These are phyloP conservation scores for Starmerella scarabaei DNA, from an alignment of 805 yeast species.

Conservation along the genomic window DNA sequence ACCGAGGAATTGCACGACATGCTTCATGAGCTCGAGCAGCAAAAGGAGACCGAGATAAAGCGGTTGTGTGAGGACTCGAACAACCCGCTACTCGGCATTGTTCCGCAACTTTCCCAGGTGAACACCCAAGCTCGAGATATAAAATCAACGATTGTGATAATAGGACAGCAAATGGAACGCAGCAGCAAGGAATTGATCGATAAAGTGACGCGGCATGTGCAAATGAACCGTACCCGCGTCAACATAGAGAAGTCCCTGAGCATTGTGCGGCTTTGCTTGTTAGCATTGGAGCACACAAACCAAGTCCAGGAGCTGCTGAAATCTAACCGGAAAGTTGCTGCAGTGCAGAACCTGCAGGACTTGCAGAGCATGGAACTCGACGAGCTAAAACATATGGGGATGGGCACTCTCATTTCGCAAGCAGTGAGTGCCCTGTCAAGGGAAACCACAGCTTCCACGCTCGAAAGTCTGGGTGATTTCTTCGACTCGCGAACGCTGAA, in stretches of 20 bases:
- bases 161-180: conserved; percentile 45
- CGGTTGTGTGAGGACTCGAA: conserved; percentile 50
- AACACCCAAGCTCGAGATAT: conserved; percentile 45
- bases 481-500: conserved; percentile 31
- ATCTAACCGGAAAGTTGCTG: conserved; percentile 66
- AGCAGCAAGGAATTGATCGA: conserved; percentile 56
- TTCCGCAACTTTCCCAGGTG: conserved; percentile 50
- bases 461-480: conserved; percentile 48
- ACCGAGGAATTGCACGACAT: conserved; percentile 44
- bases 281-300: conserved; percentile 74
- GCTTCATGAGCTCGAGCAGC: conserved; percentile 44
- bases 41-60: conserved; percentile 52
- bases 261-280: conserved; percentile 59
- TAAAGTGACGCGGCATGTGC: conserved; percentile 21
- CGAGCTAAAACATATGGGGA: conserved; percentile 53
- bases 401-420: conserved; percentile 56
- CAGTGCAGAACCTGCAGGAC: conserved; percentile 69
- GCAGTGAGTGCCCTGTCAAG: conserved; percentile 66
- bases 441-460: conserved; percentile 60
- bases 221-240: conserved; percentile 26
- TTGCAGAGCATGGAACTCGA: conserved; percentile 55
- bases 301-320: conserved; percentile 70
- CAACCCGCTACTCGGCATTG: conserved; percentile 35
- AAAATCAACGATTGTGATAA: conserved; percentile 39
- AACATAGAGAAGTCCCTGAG: conserved; percentile 62